Percentiles rank a stretch among this genome's conserved stretches.
Evolutionary conservation across 768 basidiomycete species (phyloP).

Genomic region (Psilocybe cubensis): DNA sequence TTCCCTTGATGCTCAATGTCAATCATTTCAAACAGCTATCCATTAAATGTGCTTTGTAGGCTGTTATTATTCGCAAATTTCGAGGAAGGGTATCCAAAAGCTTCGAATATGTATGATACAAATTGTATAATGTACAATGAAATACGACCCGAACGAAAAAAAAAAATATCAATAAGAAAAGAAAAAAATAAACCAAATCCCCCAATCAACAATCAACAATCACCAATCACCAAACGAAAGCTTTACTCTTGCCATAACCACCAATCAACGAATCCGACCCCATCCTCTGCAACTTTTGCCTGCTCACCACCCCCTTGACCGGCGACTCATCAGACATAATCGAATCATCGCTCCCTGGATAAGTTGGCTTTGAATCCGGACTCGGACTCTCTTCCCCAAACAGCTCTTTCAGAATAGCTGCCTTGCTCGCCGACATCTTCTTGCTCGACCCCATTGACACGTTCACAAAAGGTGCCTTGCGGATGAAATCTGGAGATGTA

Average conservation of each 20-base stretch:
- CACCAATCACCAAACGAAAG: not conserved
- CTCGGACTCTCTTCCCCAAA: conserved; percentile 20
- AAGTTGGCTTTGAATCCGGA: no score
- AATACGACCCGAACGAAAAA: not conserved
- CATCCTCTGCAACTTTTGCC: conserved; percentile 21
- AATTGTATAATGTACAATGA: not conserved
- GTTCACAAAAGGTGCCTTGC: no score
- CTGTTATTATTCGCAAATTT: no score
- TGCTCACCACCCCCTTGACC: conserved; percentile 24
- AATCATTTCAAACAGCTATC: no score
- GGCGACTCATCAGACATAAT: conserved; percentile 24
- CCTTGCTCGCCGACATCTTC: not conserved
- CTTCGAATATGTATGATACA: not conserved
- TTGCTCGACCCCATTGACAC: no score
- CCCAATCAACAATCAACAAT: no score
- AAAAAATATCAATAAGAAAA: not conserved
- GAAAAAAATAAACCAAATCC: not conserved
- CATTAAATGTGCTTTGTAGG: no score
- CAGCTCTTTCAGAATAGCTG: conserved; percentile 10
- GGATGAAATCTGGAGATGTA: conserved; percentile 55
- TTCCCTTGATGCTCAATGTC: no score
- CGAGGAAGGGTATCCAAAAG: no score
- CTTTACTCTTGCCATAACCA: not conserved
- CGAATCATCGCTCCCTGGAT: conserved; percentile 32
- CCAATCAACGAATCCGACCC: conserved; percentile 3